phyloP scores from a whole-genome alignment of 2,329 filamentous ascomycete species.

The Raffaelea ambrosiae region DNA sequence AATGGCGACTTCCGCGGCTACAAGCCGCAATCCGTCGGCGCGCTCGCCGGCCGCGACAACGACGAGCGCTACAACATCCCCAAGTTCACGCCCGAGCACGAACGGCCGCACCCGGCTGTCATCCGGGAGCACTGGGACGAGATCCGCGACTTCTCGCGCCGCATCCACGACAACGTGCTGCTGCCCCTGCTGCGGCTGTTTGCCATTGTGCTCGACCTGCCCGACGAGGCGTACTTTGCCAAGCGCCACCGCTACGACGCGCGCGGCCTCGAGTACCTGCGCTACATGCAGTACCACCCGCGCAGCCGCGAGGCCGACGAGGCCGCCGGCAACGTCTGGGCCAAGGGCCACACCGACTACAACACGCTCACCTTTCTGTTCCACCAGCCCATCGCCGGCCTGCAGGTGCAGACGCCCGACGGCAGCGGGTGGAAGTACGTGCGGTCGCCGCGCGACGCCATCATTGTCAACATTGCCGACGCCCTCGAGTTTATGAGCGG shows the following conservation, averaged over 20 bases:
- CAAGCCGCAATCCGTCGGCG: constrained; percentile 26
- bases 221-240: constrained; percentile 45
- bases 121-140: constrained; percentile 38
- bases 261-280: constrained; percentile 44
- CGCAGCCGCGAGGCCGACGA: constrained; percentile 22
- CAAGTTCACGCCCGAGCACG: constrained; percentile 40
- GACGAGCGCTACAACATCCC: constrained; percentile 51
- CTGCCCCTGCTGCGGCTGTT: constrained; percentile 46
- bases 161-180: constrained; percentile 36
- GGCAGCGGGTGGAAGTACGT: constrained; percentile 34
- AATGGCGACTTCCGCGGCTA: constrained; percentile 42
- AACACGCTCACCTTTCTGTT: constrained; percentile 41
- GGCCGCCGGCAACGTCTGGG: constrained; percentile 14
- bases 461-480: constrained; percentile 30
- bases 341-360: constrained; percentile 33
- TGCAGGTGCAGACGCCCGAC: constrained; percentile 31
- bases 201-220: constrained; percentile 48
- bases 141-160: constrained; percentile 44
- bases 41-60: constrained; percentile 35
- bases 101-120: constrained; percentile 33
- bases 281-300: constrained; percentile 48
- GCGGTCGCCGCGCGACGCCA: constrained; percentile 27
- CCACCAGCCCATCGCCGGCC: constrained; percentile 36
- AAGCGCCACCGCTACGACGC: constrained; percentile 45
- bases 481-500: constrained; percentile 21